Base-by-base conservation (phyloP, 176 grass and related monocot genomes). In the Hordeum vulgare region DNA sequence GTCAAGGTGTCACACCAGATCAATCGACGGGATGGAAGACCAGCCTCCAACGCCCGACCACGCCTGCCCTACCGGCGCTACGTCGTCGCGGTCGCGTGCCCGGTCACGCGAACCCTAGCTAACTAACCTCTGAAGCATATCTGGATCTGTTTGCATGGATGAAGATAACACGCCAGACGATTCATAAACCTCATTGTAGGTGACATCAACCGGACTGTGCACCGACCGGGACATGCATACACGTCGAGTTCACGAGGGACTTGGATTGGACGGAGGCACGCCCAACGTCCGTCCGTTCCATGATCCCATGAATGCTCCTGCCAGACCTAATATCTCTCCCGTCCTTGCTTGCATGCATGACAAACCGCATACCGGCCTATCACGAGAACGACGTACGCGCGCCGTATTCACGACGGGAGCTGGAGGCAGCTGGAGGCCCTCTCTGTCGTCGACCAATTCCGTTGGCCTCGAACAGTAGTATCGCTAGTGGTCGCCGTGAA, bases 381-480 rank as follows among this genome's bases (percentile, higher is more conserved):
- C 51, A 37, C 4, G 65, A 71, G 39, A 79, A 80, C 36, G 49
- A 66, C 35, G 25, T 36, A 39, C 39, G 28, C 26, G 0, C n/a
- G 66, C 35, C 21, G 21, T 13, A 26, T 26, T 70, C 35, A 14
- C 42, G 42, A 21, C 8, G 13, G 14, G 47, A 80, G 81, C 70
- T 89, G 87, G 76, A 80, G 21, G 76, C 76, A 85, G 81, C 81
- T 89, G 82, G 34, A 21, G 58, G 20, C 40, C n/a, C 49, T 34
- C 7, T 26, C n/a, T 17, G 68, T 71, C 68, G 25, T 31, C 29
- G 29, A 51, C 77, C 27, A 42, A 20, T 23, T n/a, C n/a, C 20
- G 29, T 29, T 18, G 15, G 15, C 65, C 57, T 56, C 67, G 24
- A 44, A 45, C 21, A 47, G 77, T 7, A 11, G 53, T 25, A 4